Conservation (phyloP, 2,329 filamentous ascomycete species). For the Cladorrhinum sp. region DNA sequence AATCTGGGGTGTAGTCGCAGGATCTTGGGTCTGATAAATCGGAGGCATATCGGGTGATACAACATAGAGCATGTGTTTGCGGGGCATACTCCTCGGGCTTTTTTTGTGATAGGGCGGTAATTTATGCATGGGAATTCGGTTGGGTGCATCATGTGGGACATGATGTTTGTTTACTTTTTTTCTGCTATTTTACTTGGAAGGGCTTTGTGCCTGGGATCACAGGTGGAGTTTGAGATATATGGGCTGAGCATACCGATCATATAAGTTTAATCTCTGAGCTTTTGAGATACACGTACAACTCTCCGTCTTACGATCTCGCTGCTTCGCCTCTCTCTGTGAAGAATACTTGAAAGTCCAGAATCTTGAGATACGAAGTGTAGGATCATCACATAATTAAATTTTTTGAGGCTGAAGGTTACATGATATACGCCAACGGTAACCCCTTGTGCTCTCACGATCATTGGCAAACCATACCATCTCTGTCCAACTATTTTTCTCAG, state of each 20-base stretch:
- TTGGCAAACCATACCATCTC: slow-evolving; percentile 1
- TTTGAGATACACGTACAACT: too few species aligned
- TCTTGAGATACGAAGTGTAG: too few species aligned
- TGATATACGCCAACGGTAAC: not conserved
- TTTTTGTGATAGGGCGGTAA: not conserved
- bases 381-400: too few species aligned
- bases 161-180: not conserved
- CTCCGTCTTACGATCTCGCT: too few species aligned
- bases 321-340: too few species aligned
- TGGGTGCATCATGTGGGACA: not conserved
- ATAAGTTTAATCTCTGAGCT: too few species aligned
- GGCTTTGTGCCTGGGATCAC: not conserved
- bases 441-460: not conserved
- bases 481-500: not conserved
- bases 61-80: not conserved
- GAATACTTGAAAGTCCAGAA: not conserved
- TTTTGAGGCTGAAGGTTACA: not conserved
- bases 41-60: not conserved
- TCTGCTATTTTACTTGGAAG: not conserved
- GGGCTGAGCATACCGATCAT: not conserved
- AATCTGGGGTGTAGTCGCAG: not conserved
- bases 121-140: not conserved
- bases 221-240: not conserved
- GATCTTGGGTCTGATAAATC: not conserved
- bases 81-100: not conserved